Evolutionary conservation across 1,139 yeast genomes (phyloP).

Genomic region (Candida dubliniensis): DNA sequence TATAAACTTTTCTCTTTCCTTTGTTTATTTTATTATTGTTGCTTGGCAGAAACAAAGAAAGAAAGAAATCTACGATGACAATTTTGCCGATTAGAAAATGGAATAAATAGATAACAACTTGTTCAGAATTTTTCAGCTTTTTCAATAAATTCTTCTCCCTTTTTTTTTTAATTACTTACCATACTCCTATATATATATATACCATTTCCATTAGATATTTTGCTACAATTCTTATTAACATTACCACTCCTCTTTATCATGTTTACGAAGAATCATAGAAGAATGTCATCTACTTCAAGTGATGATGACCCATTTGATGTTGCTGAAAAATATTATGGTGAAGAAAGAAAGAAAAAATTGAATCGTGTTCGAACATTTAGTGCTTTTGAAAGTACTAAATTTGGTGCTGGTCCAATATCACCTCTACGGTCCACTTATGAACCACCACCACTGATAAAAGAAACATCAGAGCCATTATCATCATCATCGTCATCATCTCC

Average conservation of each 20-base stretch:
- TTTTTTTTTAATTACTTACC: too few species aligned
- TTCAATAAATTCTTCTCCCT: too few species aligned
- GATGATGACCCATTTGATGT: conserved; percentile 64
- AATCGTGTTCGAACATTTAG: conserved; percentile 56
- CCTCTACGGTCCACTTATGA: conserved; percentile 4
- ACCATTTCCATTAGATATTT: not conserved
- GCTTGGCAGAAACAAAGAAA: too few species aligned
- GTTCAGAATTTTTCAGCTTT: too few species aligned
- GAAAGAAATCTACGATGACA: too few species aligned
- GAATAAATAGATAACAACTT: too few species aligned
- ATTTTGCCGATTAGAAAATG: too few species aligned
- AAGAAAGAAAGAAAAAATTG: conserved; percentile 48
- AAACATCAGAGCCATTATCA: conserved; percentile 12
- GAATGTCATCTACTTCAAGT: conserved; percentile 30
- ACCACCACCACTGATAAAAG: conserved; percentile 7
- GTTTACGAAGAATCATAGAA: conserved; percentile 16
- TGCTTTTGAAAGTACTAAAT: conserved; percentile 32
- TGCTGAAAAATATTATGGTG: conserved; percentile 73
- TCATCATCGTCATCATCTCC: conserved; percentile 12
- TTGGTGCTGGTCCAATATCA: conserved; percentile 9
- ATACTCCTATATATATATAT: too few species aligned
- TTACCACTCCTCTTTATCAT: not conserved
- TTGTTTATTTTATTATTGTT: too few species aligned
- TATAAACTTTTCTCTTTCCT: too few species aligned
- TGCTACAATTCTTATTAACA: not conserved